phyloP scores from a whole-genome alignment of 1,284 basidiomycete genomes.

The Malassezia arunalokei region DNA sequence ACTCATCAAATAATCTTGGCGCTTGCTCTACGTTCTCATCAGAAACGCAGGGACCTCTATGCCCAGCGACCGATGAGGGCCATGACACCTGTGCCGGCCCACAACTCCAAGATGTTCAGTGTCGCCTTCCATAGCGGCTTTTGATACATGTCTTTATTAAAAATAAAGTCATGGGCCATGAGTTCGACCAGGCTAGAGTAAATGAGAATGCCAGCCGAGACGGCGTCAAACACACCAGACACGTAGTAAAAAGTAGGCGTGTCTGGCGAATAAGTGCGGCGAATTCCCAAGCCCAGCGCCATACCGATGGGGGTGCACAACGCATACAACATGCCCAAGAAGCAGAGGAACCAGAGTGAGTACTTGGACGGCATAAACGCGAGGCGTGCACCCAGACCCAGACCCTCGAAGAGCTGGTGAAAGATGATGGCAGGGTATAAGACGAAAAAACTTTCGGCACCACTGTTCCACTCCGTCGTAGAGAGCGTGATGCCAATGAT shows the following conservation, averaged over 20 bases:
- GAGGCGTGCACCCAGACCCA: constrained; percentile 43
- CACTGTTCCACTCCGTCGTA: constrained; percentile 52
- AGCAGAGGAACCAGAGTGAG: constrained; percentile 20
- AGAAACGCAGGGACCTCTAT: not conserved
- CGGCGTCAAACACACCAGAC: constrained; percentile 38
- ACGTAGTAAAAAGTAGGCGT: constrained; percentile 38
- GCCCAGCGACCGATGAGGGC: constrained; percentile 47
- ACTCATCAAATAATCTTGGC: too few relatives aligned
- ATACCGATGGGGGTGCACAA: constrained; percentile 43
- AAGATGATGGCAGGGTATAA: constrained; percentile 80
- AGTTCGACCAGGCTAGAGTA: constrained; percentile 43
- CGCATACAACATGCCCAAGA: constrained; percentile 30
- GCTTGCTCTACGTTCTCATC: too few relatives aligned
- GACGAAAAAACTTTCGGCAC: constrained; percentile 56
- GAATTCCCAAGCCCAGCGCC: constrained; percentile 41
- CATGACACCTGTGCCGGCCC: constrained; percentile 49
- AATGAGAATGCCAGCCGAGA: constrained; percentile 43
- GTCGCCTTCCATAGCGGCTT: constrained; percentile 38
- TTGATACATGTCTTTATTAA: constrained; percentile 44
- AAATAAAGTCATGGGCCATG: constrained; percentile 46
- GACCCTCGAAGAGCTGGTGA: constrained; percentile 47
- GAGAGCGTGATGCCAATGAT: constrained; percentile 89
- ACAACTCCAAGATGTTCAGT: constrained; percentile 40
- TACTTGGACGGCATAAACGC: constrained; percentile 22
- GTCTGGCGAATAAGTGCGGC: constrained; percentile 39